Evolutionary conservation across 75 land plant genomes (phyloP), one percentile per base, ranked within the genome.

Genomic region (Adiantum capillusveneris): DNA sequence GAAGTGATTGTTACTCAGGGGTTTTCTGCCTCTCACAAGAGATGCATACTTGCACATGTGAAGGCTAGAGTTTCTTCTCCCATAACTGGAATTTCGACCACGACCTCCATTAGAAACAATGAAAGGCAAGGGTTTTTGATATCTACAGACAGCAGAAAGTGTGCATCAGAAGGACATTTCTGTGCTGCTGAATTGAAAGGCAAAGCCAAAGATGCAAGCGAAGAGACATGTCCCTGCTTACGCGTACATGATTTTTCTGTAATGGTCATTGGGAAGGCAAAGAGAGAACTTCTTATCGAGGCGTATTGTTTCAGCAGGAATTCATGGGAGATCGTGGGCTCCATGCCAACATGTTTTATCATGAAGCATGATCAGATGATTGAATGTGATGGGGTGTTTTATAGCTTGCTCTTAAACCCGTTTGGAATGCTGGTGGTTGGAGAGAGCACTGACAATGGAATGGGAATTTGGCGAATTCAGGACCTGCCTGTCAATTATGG

Each of bases 211-310:
- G 9, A 9, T 9, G 5, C 50, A 2, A 3, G 17, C 14, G 50
- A n/a, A 18, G 17, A 21, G 2, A 46, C 14, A 17, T 2, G 12
- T 3, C 5, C 5, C 5, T 5, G 9, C 37, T 21, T 17, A 46
- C 22, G 17, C 6, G 5, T 17, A 6, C 18, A 6, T 18, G 7
- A 34, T 9, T 34, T 5, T 34, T 34, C 7, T 34, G 50, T 46
- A 18, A 21, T 46, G 6, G 6, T 17, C 22, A 46, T 46, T 14
- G 50, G 50, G 18, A 46, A 46, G 3, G 50, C 3, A 2, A 46
- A 46, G 50, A 46, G 50, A n/a, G 22, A 17, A 14, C 50, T 46
- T 46, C 12, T 46, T 46, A 21, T 46, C 50, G 63, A 45, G 51
- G 31, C 19, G 0, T 60, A 43, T 26, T 18, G 42, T 25, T 25